phyloP scores from a whole-genome alignment of 2,329 filamentous ascomycete genomes.

The Cadophora gregata region DNA sequence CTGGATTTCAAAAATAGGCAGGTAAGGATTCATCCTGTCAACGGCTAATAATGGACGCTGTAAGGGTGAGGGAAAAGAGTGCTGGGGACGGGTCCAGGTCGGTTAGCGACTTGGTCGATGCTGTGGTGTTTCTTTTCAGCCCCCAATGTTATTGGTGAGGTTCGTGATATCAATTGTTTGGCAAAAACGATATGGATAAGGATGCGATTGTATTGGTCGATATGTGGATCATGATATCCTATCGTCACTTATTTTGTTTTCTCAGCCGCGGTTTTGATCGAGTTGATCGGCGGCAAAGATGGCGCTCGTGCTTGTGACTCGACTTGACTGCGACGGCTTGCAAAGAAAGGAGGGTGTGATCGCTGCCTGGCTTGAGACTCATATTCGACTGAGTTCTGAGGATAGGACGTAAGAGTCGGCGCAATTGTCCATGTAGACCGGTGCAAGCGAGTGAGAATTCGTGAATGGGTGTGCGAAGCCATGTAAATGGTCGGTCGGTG shows the following conservation, averaged over 20 bases:
- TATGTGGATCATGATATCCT: not conserved
- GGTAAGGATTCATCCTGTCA: conserved; percentile 10
- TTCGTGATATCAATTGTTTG: not conserved
- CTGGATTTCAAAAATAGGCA: not conserved
- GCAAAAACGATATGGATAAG: not conserved
- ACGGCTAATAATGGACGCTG: not conserved
- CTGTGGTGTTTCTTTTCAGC: not conserved
- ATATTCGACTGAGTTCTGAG: not conserved
- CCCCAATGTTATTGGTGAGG: conserved; percentile 14
- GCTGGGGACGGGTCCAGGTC: not conserved
- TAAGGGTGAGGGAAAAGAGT: not conserved
- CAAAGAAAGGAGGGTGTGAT: not conserved
- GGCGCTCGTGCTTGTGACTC: conserved; percentile 10
- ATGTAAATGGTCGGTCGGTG: conserved; percentile 8
- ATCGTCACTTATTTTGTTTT: not conserved
- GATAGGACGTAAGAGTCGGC: not conserved
- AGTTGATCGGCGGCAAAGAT: conserved; percentile 9
- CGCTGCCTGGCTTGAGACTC: not conserved
- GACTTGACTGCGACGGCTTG: not conserved
- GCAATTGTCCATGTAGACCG: not conserved
- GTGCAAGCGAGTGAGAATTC: not conserved
- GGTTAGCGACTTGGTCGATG: not conserved
- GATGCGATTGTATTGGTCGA: not conserved
- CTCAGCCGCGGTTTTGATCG: conserved; percentile 1
- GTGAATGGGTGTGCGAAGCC: conserved; percentile 15